Evolutionary conservation across 2,329 filamentous ascomycete species (phyloP), one percentile per base, ranked within the genome.

Genomic region (Neoscytalidium dimidiatum): DNA sequence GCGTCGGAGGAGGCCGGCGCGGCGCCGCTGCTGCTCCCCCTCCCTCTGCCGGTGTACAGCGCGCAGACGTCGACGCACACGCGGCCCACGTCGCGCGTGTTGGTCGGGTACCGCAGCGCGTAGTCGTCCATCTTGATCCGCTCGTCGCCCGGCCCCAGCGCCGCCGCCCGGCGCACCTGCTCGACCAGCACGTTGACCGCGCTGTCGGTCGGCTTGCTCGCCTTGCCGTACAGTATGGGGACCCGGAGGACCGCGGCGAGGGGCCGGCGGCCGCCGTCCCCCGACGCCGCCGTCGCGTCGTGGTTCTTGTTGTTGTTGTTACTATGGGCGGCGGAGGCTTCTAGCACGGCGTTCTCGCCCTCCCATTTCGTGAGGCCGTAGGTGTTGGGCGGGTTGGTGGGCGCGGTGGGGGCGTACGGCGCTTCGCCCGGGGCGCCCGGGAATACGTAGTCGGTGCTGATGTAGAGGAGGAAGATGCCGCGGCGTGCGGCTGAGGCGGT

Each of bases 371-470:
- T 87, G 81, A 90, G 85, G 21, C 89, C 88, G 72, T 94, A 97
- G 66, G 94, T 77, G 72, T 97, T 97, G 2, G 92, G 87, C 11
- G 93, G 92, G 1, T 81, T 81, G 0, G 92, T 86, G 9, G 80
- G 72, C 1, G 88, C 85, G 66, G 88, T 83, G 0, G 84, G 81
- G 70, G 89, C 87, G 77, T 97, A 97, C 0, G 93, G 94, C 4
- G 93, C 93, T 64, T 96, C 90, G n/a, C 93, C 92, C 1, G 84
- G 84, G 41, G 80, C 82, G 17, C 91, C 91, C 0, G 90, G 81
- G 74, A 94, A 94, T 58, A 94, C 90, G 72, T 94, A 94, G 77
- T 94, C 91, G 53, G 91, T 94, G 8, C 90, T 92, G 70, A 94
- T 91, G 79, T 93, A 94, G 73, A 93, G 86, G 33, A 92, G 80